Evolutionary conservation across 495 filamentous ascomycete genomes (phyloP), one percentile per base, ranked within the genome.

Genomic region (Talaromyces trachyspermus): DNA sequence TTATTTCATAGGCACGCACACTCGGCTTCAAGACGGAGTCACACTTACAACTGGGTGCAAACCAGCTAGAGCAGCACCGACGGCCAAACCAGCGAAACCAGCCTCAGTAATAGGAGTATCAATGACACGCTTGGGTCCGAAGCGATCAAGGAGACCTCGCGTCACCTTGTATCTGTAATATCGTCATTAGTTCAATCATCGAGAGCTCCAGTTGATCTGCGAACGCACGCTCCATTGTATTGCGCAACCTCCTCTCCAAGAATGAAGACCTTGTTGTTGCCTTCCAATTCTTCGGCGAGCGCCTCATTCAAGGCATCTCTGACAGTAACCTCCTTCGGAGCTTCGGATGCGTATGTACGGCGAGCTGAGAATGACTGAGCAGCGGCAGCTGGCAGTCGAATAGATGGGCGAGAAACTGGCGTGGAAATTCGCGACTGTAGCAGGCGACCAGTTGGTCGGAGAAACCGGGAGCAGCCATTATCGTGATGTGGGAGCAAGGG

Each of bases 21-120:
- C 20, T 8, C 17, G 24, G 26, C 12, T 42, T 43, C 8, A 22
- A 44, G 50, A 39, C 11, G 48, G 12, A 15, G 3, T 2, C 10
- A 40, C 10, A 78, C 88, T 76, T 73, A 95, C 88, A 57, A 98
- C 80, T 36, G 92, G 92, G 76, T 90, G 84, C 59, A 98, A 73
- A 47, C 92, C 92, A 66, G 88, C 89, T 52, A 98, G 80, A 39
- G 92, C 92, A 65, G 92, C 86, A 60, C 92, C 92, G 57, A 95
- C 85, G 30, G 89, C 88, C 48, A 98, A 76, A 77, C 92, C 92
- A 63, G 69, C 69, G 74, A 98, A 98, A 52, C 92, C 92, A 52
- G 84, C 88, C 70, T 98, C 92, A 37, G 92, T 98, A 71, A 98
- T 98, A 55, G 92, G 92, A 50, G 84, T 95, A 71, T 98, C 92